Conservation (phyloP, 257 asterid species). For the Osmanthus fragrans region DNA sequence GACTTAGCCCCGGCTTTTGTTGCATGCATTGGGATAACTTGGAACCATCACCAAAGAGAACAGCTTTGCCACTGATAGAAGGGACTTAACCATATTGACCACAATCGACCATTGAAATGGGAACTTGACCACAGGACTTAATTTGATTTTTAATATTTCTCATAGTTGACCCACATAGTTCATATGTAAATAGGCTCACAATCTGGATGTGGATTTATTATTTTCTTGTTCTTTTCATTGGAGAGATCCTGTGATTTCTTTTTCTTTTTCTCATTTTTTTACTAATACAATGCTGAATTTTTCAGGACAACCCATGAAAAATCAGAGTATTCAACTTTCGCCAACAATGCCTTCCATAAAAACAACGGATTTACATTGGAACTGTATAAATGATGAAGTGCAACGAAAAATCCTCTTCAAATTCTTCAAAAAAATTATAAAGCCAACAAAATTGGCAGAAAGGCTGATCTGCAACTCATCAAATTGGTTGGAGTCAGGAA, state of each 20-base stretch:
- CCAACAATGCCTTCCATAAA: constrained; percentile 48
- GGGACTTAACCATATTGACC: no score
- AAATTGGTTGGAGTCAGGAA: constrained; percentile 45
- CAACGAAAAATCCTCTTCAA: constrained; percentile 24
- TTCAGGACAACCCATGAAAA: constrained; percentile 39
- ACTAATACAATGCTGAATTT: not conserved
- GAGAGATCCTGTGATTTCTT: not conserved
- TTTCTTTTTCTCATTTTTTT: constrained; percentile 11
- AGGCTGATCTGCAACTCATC: constrained; percentile 53
- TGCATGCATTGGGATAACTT: no score
- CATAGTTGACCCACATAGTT: no score
- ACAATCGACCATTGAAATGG: no score
- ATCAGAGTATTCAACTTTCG: constrained; percentile 33
- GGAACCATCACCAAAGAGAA: no score
- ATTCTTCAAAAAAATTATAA: constrained; percentile 1
- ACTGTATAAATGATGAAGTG: constrained; percentile 21
- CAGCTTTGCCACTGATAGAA: no score
- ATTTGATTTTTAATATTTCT: no score
- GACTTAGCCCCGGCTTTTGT: no score
- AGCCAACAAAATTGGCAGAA: constrained; percentile 31
- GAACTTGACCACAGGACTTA: no score
- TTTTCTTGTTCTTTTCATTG: no score
- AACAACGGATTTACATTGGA: constrained; percentile 42
- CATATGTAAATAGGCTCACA: constrained; percentile 19
- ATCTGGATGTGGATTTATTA: constrained; percentile 12